Percentiles rank a stretch among this genome's conserved stretches.
Evolutionary conservation across 1,139 yeast species (phyloP).

Genomic region (Sugiyamaella grinbergsii): DNA sequence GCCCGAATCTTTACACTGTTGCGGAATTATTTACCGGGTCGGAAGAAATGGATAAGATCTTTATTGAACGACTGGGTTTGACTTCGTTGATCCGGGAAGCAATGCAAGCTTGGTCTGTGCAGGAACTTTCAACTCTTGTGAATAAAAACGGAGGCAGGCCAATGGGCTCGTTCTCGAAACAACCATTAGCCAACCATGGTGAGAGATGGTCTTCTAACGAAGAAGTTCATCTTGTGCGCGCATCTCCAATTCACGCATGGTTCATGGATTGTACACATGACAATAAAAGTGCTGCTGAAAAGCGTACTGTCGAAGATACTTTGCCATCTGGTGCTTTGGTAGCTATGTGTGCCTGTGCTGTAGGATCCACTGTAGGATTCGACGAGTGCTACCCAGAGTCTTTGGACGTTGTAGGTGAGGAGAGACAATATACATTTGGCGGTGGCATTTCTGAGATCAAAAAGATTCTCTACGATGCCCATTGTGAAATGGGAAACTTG

Average conservation of each 20-base stretch:
- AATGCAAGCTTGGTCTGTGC: conserved; percentile 92
- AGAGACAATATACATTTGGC: conserved; percentile 60
- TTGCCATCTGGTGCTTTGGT: conserved; percentile 93
- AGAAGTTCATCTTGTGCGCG: conserved; percentile 52
- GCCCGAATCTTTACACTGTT: conserved; percentile 86
- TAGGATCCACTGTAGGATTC: conserved; percentile 92
- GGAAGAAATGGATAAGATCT: conserved; percentile 84
- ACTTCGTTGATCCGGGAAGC: conserved; percentile 92
- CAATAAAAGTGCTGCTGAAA: conserved; percentile 84
- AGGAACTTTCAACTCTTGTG: conserved; percentile 80
- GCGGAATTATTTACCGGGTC: conserved; percentile 95
- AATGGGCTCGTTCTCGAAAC: conserved; percentile 70
- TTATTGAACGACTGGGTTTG: conserved; percentile 87
- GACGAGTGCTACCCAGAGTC: conserved; percentile 88
- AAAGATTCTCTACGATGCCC: conserved; percentile 57
- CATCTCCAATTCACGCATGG: conserved; percentile 83
- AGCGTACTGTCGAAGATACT: conserved; percentile 91
- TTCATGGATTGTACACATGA: conserved; percentile 99
- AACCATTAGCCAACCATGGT: conserved; percentile 34
- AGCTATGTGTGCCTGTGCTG: conserved; percentile 89
- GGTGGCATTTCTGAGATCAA: conserved; percentile 79
- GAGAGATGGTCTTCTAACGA: conserved; percentile 25
- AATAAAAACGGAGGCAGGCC: conserved; percentile 96
- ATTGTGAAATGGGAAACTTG: conserved; percentile 64
- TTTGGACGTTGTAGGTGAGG: conserved; percentile 80